Conservation (phyloP, 2,329 filamentous ascomycete genomes). For the Byssothecium circinans region DNA sequence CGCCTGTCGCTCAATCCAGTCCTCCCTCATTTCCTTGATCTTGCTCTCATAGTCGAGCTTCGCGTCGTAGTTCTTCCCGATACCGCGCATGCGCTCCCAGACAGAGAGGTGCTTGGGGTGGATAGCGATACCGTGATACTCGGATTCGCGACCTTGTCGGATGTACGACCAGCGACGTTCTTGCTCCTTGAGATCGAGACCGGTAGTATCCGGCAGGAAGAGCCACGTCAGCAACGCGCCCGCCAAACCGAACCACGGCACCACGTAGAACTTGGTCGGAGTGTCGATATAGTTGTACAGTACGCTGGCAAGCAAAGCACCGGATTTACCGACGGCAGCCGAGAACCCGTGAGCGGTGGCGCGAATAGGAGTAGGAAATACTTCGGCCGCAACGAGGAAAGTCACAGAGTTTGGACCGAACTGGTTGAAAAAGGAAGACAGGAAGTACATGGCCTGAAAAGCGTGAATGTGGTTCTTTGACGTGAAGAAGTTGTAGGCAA, state of each 20-base stretch:
- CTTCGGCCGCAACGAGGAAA: slow-evolving; percentile 93
- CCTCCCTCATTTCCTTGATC: slow-evolving; percentile 74
- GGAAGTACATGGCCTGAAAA: slow-evolving; percentile 99
- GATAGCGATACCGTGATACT: slow-evolving; percentile 92
- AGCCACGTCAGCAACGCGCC: slow-evolving; percentile 81
- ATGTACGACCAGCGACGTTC: slow-evolving; percentile 92
- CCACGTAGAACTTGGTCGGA: slow-evolving; percentile 83
- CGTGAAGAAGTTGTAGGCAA: slow-evolving; percentile 84
- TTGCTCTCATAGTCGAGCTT: slow-evolving; percentile 80
- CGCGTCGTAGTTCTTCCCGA: slow-evolving; percentile 80
- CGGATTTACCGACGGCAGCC: slow-evolving; percentile 86
- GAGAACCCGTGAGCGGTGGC: slow-evolving; percentile 93
- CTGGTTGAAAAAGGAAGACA: slow-evolving; percentile 98
- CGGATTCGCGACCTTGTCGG: slow-evolving; percentile 70
- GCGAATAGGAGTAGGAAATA: slow-evolving; percentile 92
- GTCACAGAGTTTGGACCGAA: slow-evolving; percentile 96
- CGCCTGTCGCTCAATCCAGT: slow-evolving; percentile 59
- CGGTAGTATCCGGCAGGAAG: slow-evolving; percentile 95
- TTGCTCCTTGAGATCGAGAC: slow-evolving; percentile 94
- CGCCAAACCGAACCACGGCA: slow-evolving; percentile 91
- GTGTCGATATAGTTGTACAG: slow-evolving; percentile 93
- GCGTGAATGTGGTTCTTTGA: slow-evolving; percentile 68
- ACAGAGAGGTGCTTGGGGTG: slow-evolving; percentile 85
- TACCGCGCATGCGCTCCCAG: slow-evolving; percentile 80
- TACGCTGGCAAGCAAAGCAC: slow-evolving; percentile 82